phyloP scores from a whole-genome alignment of 2,329 filamentous ascomycete species.

The Ustilaginoidea virens region DNA sequence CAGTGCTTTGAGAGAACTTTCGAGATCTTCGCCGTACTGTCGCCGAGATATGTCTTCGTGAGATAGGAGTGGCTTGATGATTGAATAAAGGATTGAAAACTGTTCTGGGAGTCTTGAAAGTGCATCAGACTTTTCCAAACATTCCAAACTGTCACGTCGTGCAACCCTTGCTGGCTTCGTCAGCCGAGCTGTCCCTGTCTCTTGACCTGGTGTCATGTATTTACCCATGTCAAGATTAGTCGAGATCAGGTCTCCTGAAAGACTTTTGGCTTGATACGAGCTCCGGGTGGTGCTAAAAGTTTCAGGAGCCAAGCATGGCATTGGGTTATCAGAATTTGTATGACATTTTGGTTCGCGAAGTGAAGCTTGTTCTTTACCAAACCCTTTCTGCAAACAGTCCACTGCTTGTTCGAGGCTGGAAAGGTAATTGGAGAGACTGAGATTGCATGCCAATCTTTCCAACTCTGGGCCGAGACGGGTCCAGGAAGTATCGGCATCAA shows the following conservation, averaged over 20 bases:
- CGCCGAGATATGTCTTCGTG: neutral
- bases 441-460: conserved; percentile 1
- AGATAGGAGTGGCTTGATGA: neutral
- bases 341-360: too few relatives aligned
- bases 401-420: neutral
- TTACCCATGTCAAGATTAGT: too few relatives aligned
- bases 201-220: too few relatives aligned
- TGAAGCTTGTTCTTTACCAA: too few relatives aligned
- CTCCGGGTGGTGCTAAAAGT: too few relatives aligned
- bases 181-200: too few relatives aligned
- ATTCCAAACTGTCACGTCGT: neutral
- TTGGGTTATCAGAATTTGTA: too few relatives aligned
- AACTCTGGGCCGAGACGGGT: conserved; percentile 10
- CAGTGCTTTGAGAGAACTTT: conserved; percentile 3
- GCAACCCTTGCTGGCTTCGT: too few relatives aligned
- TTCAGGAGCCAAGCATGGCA: too few relatives aligned
- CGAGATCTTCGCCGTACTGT: conserved; percentile 1
- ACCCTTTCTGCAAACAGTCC: neutral
- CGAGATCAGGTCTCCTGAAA: too few relatives aligned
- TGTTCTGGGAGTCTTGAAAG: neutral
- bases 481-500: conserved; percentile 19
- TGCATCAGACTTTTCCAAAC: neutral
- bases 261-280: too few relatives aligned
- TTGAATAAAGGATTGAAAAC: neutral
- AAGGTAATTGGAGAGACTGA: neutral